Percentiles rank a stretch among this genome's conserved stretches.
phyloP scores from a whole-genome alignment of 345 rosid species.

The Eucalyptus erythrocorys region DNA sequence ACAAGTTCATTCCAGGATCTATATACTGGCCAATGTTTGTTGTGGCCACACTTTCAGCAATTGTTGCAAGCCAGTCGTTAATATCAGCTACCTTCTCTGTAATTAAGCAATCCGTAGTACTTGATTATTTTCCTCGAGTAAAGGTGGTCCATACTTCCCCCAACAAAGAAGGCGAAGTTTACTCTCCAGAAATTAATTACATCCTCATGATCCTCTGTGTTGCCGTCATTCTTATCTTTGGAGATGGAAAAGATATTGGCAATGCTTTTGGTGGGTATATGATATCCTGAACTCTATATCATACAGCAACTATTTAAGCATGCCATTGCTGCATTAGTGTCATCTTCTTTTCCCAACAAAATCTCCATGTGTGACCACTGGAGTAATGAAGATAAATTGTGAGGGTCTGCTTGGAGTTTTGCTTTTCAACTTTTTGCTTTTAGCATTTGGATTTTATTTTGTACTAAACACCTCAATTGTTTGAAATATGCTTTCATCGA shows the following conservation, averaged over 20 bases:
- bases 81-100: slow-evolving; percentile 89
- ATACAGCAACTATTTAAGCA: not conserved
- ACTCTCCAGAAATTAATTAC: slow-evolving; percentile 85
- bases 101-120: slow-evolving; percentile 81
- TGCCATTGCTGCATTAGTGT: not conserved
- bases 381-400: not conserved
- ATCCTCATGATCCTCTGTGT: slow-evolving; percentile 78
- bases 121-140: slow-evolving; percentile 83
- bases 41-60: slow-evolving; percentile 63
- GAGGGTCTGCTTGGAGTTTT: not conserved
- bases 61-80: slow-evolving; percentile 82
- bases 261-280: slow-evolving; percentile 59
- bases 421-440: not conserved
- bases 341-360: not conserved
- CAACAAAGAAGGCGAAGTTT: slow-evolving; percentile 75
- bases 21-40: slow-evolving; percentile 83
- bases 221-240: slow-evolving; percentile 66
- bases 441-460: not conserved
- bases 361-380: not conserved
- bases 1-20: slow-evolving; percentile 58
- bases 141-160: slow-evolving; percentile 82
- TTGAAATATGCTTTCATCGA: not conserved
- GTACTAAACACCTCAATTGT: not conserved
- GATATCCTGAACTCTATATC: not conserved
- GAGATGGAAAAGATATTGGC: slow-evolving; percentile 76